Base-by-base conservation (phyloP, 805 yeast species). In the Pichia insulana region DNA sequence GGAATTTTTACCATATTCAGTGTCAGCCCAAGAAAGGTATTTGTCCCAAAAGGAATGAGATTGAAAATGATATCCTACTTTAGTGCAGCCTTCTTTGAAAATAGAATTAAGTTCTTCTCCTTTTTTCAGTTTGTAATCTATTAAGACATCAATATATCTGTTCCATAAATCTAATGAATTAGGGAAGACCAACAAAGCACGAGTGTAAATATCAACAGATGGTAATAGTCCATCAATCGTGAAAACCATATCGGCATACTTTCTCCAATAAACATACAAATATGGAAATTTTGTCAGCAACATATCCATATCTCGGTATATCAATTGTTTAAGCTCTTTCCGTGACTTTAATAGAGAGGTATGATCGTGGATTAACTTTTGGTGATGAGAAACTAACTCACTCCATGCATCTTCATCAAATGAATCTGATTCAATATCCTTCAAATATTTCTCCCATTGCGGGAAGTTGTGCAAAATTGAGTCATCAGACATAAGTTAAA, bases 1-100 rank as follows among this genome's bases (percentile, higher is more conserved):
- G 27, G 72, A 64, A 19, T 58, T 55, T 13, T 61, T 59, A 20
- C 63, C 63, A 9, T 53, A 50, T 7, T 53, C 37, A 13, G 57
- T 51, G n/a, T 65, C 58, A 51, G 78, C 82, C 64, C 78, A 83
- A 32, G 72, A 80, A 19, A 90, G 60, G 47, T 76, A 80, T 41
- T 73, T 68, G 57, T 88, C 95, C 97, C 97, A 90, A 38, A 89
- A 63, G 1, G 78, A 68, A 57, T 88, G 94, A 2, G 94, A 71
- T 47, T 80, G 64, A 60, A 85, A 92, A 45, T 88, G 84, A 28
- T 62, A 51, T 0, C 96, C 97, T 34, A 83, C 70, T 12, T 61
- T 47, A 5, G 52, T 48, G 3, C 72, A 56, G 0, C 81, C 90
- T 0, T 63, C 59, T 12, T 64, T 59, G 50, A 82, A 82, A 30